Conservation (phyloP, 352 stramenopile genomes). For the Thraustotheca clavata region DNA sequence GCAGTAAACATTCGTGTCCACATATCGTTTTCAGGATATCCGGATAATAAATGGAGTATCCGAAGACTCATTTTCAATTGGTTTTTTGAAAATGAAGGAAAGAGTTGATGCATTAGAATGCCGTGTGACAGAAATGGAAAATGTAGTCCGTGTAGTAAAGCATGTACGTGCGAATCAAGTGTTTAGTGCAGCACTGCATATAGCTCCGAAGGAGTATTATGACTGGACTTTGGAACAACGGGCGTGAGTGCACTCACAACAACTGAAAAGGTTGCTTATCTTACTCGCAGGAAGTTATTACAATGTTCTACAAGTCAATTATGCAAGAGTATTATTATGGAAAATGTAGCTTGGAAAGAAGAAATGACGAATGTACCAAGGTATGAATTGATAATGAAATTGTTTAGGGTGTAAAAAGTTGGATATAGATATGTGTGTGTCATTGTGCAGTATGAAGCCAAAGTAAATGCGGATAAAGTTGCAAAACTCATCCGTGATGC, state of each 20-base stretch:
- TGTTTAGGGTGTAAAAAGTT: too few relatives aligned
- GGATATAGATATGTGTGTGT: constrained; percentile 64
- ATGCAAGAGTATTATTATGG: constrained; percentile 86
- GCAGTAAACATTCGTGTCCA: too few relatives aligned
- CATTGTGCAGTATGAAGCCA: constrained; percentile 81
- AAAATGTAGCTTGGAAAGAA: constrained; percentile 74
- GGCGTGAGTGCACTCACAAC: constrained; percentile 28
- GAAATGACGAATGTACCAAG: constrained; percentile 39
- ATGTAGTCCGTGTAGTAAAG: constrained; percentile 36
- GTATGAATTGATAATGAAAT: constrained; percentile 24
- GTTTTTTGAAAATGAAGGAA: constrained; percentile 21
- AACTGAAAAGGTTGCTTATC: background rate
- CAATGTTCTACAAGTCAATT: constrained; percentile 55
- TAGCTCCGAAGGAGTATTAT: constrained; percentile 63
- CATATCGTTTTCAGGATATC: too few relatives aligned
- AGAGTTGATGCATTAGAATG: constrained; percentile 40
- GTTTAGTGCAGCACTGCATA: constrained; percentile 56
- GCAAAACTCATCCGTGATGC: constrained; percentile 46
- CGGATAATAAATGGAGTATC: too few relatives aligned
- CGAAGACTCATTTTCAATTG: too few relatives aligned
- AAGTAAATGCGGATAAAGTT: constrained; percentile 55
- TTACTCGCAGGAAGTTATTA: constrained; percentile 40
- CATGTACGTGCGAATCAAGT: constrained; percentile 39
- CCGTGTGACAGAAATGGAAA: constrained; percentile 39
- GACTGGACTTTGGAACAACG: constrained; percentile 54